Base-by-base conservation (phyloP, 1,284 basidiomycete species). In the Apiotrichum sp. region DNA sequence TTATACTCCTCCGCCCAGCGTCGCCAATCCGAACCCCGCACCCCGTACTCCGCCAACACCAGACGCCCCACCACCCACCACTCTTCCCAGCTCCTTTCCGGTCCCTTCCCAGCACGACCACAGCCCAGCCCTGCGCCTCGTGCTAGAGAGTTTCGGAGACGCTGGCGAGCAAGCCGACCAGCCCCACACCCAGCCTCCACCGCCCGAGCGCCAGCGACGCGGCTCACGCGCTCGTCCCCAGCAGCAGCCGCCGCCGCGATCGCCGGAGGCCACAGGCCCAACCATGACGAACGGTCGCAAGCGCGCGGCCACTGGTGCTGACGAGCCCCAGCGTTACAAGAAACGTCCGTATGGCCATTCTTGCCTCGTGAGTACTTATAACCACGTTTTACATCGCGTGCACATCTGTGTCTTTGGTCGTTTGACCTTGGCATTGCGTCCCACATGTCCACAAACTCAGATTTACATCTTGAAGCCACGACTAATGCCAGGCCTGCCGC, bases 331-430 rank as follows among this genome's bases (percentile, higher is more conserved):
- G 40, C 39, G 39, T 9, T 55, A 55, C 53, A 48, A 55, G 53
- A 55, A 55, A 16, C 33, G 53, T 5, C 33, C 39, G 2, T 55
- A 55, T 22, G 53, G 53, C 7, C 53, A 55, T 14, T 49, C 47
- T 3, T 55, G 53, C n/a, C 36, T 49, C 6, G 53, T 54, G 43
- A 42, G 52, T 45, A 7, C 2, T 38, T 8, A 13, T 13, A 13
- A 38, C 36, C 8, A 13, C 13, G 36, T 13, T 13, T 8, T 9
- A 13, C 36, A 38, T 8, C 36, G 36, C 36, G 36, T 38, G 9
- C 36, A 9, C 36, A 13, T 38, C 8, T 13, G 9, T 22, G 22
- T 22, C 22, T 22, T 22, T 22, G 22, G 22, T 22, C 22, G 22
- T 22, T 22, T 22, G 22, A 22, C 22, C 22, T 22, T 22, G 22